Conservation (phyloP, 2,329 filamentous ascomycete species). For the Talaromyces albobiverticillius region DNA sequence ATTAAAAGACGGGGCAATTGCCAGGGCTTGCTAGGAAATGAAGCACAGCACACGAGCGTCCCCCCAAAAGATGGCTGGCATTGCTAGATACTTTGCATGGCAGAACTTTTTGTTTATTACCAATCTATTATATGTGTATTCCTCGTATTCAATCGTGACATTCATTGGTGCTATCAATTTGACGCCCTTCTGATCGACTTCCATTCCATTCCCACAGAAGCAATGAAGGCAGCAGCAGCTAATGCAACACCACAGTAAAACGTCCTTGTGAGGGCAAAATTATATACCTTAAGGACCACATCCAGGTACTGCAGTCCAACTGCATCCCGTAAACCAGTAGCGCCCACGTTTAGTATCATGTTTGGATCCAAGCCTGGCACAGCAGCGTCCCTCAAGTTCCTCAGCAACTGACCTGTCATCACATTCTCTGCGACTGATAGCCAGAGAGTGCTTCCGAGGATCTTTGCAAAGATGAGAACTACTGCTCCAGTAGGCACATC, state of each 20-base stretch:
- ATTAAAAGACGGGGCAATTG: no score
- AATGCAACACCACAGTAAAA: conserved; percentile 23
- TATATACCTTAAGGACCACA: not conserved
- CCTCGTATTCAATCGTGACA: no score
- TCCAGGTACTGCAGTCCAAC: not conserved
- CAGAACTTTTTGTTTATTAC: no score
- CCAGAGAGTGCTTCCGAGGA: conserved; percentile 35
- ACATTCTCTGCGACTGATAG: conserved; percentile 37
- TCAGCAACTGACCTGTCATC: conserved; percentile 24
- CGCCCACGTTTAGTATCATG: conserved; percentile 31
- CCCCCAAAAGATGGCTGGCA: no score
- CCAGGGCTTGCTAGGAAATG: no score
- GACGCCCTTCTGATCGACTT: conserved; percentile 28
- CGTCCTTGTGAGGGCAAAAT: not conserved
- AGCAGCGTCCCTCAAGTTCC: conserved; percentile 23
- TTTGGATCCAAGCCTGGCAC: conserved; percentile 26
- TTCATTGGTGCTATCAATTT: not conserved
- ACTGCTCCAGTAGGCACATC: conserved; percentile 34
- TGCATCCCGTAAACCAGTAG: conserved; percentile 23
- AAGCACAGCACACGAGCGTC: no score
- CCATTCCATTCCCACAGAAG: conserved; percentile 38
- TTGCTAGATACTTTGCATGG: no score
- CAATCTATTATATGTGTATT: no score
- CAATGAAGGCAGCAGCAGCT: conserved; percentile 31
- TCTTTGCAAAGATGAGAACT: conserved; percentile 34